Evolutionary conservation across 2,329 filamentous ascomycete genomes (phyloP).

Genomic region (Aureobasidium vineae): DNA sequence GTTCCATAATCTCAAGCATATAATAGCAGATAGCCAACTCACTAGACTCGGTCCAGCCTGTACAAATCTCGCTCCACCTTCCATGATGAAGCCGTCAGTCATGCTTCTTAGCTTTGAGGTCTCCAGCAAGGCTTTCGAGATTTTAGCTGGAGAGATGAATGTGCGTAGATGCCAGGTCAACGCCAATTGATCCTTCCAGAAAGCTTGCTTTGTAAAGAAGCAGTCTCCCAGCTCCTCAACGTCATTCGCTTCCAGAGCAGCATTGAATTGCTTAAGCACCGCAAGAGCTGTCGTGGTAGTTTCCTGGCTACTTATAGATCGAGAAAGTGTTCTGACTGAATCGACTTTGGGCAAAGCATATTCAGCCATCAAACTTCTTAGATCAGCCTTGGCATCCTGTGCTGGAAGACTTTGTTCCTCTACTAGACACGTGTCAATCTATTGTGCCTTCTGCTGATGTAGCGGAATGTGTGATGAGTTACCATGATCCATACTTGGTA

Average conservation of each 20-base stretch:
- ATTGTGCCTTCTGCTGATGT: not conserved
- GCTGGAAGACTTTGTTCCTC: not conserved
- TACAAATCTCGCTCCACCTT: not conserved
- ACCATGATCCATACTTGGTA: not conserved
- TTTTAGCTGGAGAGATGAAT: not conserved
- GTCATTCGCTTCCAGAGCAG: not conserved
- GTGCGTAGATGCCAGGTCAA: constrained; percentile 8
- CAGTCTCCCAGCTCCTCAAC: not conserved
- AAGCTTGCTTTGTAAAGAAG: not conserved
- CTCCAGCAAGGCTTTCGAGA: not conserved
- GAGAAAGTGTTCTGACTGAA: too few relatives aligned
- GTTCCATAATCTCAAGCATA: not conserved
- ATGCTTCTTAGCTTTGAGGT: not conserved
- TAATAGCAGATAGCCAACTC: too few relatives aligned
- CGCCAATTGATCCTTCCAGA: constrained; percentile 11
- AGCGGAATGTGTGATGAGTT: not conserved
- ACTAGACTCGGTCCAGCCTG: not conserved
- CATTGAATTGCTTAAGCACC: not conserved
- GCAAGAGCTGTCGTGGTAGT: not conserved
- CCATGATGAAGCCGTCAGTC: not conserved
- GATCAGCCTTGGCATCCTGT: not conserved
- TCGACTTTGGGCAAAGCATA: not conserved
- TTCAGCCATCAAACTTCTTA: not conserved
- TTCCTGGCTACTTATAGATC: not conserved
- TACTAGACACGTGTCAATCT: not conserved